Evolutionary conservation across 805 yeast genomes (phyloP), one percentile per base, ranked within the genome.

Genomic region (Saturnispora kantuleensis): DNA sequence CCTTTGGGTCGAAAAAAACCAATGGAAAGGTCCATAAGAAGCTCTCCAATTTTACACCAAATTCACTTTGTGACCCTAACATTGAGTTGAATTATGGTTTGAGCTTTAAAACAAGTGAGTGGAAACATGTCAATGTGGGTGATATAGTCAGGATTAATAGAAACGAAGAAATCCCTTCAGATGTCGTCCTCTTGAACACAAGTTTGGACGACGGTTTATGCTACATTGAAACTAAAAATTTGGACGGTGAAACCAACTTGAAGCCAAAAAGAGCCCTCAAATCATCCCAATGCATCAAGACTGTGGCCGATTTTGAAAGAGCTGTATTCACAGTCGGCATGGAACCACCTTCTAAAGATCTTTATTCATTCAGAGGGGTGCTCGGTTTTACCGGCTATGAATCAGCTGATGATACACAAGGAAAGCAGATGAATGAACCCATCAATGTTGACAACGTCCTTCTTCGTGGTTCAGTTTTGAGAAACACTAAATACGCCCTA

Each of bases 131-230:
- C 31, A 62, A 66, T 36, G 88, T 83, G 21, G 94, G 94, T 50
- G 89, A 84, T 53, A 67, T 84, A 40, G 71, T 84, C 21, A 68
- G 89, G 54, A 70, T 84, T 21, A 75, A 80, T 50, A 76, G 77
- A 51, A 79, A 84, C 56, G 93, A 84, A 56, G 90, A 83, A 64
- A 71, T 82, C 6, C 94, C 94, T 1, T 88, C 90, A 1, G 94
- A 84, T 62, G 59, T 79, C 11, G 67, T 82, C 39, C 60, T 83
- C 31, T 56, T 84, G 7, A 69, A 87, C 5, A 71, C 88, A 2
- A 76, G 85, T 30, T 87, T 81, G 56, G 60, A 69, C 1, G 86
- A 82, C 52, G 81, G 81, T 41, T 75, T 73, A 41, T 82, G 89
- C 62, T 72, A 67, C 50, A 66, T 83, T 30, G 94, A 80, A 53